Base-by-base conservation (phyloP, 2,329 filamentous ascomycete genomes). In the Ascochyta fabae region DNA sequence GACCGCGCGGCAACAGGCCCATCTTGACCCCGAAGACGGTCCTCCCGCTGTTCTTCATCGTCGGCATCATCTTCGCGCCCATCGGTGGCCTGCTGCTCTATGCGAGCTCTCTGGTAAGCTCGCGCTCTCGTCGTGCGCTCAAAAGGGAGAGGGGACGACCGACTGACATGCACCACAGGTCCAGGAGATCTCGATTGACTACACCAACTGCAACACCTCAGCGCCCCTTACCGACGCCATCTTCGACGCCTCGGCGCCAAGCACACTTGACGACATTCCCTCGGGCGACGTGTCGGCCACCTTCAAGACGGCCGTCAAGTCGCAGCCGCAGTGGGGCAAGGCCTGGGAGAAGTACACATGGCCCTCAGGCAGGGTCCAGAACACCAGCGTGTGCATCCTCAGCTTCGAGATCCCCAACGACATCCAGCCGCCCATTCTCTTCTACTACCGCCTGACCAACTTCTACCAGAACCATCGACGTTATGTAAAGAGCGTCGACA, bases 381-480 rank as follows among this genome's bases (percentile, higher is more conserved):
- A 69, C 31, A 85, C 77, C 4, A 77, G 75, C 10, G 74, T 82
- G 23, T 99, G 95, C 83, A 84, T 84, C 29, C 77, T 99, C 52
- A 82, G 86, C 59, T 96, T 98, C 77, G 81, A 84, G 33, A 87
- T 97, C 8, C 91, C 92, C 1, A 88, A 94, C 67, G 80, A 87
- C 55, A 88, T 99, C 77, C 82, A 84, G 3, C 86, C 92, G 1
- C 92, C 94, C 0, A 90, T 99, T 10, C 85, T 94, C 58, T 87
- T 98, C 77, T 99, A 97, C 81, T 99, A 99, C 77, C 89, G 90
- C 65, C 87, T 99, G 60, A 94, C 92, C 54, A 96, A 98, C 79
- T 99, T 99, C 80, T 98, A 98, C 80, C 95, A 99, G 78, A 99
- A 99, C 74, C 95, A 99, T 74, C 89, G 95, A 63, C 88, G 94